phyloP scores from a whole-genome alignment of 2,329 filamentous ascomycete genomes.

The Arthrocladium fulminans region DNA sequence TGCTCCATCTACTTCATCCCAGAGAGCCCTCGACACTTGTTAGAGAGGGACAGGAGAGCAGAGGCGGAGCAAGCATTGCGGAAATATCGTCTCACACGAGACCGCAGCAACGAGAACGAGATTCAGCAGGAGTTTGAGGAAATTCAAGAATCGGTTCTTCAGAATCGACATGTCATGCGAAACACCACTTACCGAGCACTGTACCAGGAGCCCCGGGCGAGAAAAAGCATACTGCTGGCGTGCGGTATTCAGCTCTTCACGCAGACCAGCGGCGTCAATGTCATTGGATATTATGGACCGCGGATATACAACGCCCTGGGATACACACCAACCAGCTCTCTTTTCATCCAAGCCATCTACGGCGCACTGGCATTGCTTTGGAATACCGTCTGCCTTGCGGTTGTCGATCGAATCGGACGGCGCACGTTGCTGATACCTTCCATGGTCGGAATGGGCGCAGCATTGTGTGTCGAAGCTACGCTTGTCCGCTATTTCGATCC shows the following conservation, averaged over 20 bases:
- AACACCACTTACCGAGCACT: constrained; percentile 28
- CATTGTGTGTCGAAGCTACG: constrained; percentile 34
- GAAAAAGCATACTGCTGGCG: constrained; percentile 39
- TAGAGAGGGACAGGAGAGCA: constrained; percentile 32
- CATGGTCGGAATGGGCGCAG: constrained; percentile 35
- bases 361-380: constrained; percentile 43
- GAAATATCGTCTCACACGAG: constrained; percentile 27
- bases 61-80: constrained; percentile 16
- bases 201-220: constrained; percentile 36
- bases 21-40: constrained; percentile 26
- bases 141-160: constrained; percentile 33
- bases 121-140: constrained; percentile 36
- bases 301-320: constrained; percentile 39
- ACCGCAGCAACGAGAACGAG: constrained; percentile 25
- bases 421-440: constrained; percentile 42
- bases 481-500: constrained; percentile 31
- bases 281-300: constrained; percentile 38
- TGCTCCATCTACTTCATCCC: constrained; percentile 28
- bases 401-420: constrained; percentile 41
- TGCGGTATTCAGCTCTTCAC: constrained; percentile 43
- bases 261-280: constrained; percentile 41
- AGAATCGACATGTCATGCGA: background rate
- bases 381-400: constrained; percentile 39
- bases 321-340: constrained; percentile 36
- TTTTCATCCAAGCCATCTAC: constrained; percentile 45